A percentile compares a stretch with the other conserved stretches of the same genome.
phyloP scores from a whole-genome alignment of 129 eudicot species.

The carrot (Daucus carota) region DH1_v3.0 NC_030385.2:1449001-1449500 shows the following conservation, averaged over 20 bases:
- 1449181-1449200: background rate
- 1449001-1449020: background rate
- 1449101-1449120: background rate
- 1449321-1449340: background rate
- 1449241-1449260: background rate
- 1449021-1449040: background rate
- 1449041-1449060: background rate
- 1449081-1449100: background rate
- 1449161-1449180: no score
- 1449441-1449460: constrained; percentile 87
- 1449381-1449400: background rate
- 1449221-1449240: background rate
- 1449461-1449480: constrained; percentile 85
- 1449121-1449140: no score
- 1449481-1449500: constrained; percentile 91
- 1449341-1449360: background rate
- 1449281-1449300: background rate
- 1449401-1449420: constrained; percentile 3
- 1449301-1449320: background rate
- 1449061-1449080: background rate
- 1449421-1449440: constrained; percentile 49
- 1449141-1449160: no score
- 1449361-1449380: background rate
- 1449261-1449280: background rate
- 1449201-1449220: background rate